Percentiles rank a stretch among this genome's conserved stretches.
Conservation (phyloP, 192 early-diverging fungal species). For the Thamnidium elegans region DNA sequence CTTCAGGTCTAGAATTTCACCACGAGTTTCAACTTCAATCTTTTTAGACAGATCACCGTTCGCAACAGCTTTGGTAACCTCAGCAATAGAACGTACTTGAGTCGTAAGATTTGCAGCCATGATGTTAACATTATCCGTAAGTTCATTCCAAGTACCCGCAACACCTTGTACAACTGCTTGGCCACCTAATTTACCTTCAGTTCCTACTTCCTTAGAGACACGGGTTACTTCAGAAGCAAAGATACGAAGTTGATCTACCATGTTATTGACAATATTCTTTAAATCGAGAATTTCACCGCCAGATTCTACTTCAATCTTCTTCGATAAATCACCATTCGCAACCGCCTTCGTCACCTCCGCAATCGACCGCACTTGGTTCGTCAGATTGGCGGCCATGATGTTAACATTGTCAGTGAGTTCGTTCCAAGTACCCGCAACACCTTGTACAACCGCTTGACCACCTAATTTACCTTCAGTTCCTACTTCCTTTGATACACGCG, state of each 20-base stretch:
- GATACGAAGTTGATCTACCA: conserved; percentile 42
- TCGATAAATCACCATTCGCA: conserved; percentile 57
- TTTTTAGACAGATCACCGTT: conserved; percentile 44
- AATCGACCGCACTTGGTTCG: conserved; percentile 54
- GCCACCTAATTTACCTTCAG: conserved; percentile 56
- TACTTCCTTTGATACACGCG: conserved; percentile 60
- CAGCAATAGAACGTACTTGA: conserved; percentile 49
- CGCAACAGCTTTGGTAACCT: conserved; percentile 49
- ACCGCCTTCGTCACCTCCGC: conserved; percentile 63
- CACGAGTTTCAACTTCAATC: conserved; percentile 44
- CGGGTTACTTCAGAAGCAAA: conserved; percentile 56
- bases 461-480: conserved; percentile 68
- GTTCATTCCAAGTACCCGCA: conserved; percentile 50
- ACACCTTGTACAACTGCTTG: conserved; percentile 54
- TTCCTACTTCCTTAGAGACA: conserved; percentile 63
- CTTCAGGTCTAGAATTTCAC: conserved; percentile 45
- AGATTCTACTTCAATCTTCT: conserved; percentile 55
- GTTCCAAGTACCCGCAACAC: conserved; percentile 16
- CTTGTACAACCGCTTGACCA: conserved; percentile 41
- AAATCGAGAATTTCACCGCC: conserved; percentile 6
- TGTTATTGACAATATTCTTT: conserved; percentile 9
- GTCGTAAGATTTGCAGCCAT: conserved; percentile 53
- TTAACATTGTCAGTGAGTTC: conserved; percentile 14
- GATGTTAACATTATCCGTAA: conserved; percentile 52
- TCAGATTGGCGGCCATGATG: conserved; percentile 44